Percentiles rank a stretch among this genome's conserved stretches.
Conservation (phyloP, 805 yeast genomes). For the Dipodascus geniculatus region DNA sequence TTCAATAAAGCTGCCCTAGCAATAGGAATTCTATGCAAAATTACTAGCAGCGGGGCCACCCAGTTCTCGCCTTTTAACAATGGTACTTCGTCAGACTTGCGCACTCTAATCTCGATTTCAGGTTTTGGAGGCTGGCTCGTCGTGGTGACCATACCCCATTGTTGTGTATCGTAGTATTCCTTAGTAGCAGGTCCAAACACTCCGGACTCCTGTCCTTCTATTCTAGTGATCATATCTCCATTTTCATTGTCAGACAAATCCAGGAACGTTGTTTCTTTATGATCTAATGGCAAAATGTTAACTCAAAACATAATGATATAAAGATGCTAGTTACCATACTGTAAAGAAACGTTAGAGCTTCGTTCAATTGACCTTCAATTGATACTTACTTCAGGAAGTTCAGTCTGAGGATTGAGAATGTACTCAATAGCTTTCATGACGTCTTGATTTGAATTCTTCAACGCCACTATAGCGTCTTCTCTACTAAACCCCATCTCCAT, state of each 20-base stretch:
- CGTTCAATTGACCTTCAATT: slow-evolving; percentile 5
- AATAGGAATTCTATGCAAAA: slow-evolving; percentile 22
- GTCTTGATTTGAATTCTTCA: slow-evolving; percentile 16
- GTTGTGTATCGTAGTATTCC: slow-evolving; percentile 14
- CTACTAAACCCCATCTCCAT: slow-evolving; percentile 23
- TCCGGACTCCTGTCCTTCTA: slow-evolving; percentile 14
- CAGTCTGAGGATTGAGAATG: slow-evolving; percentile 14
- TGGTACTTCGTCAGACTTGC: slow-evolving; percentile 10
- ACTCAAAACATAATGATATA: too few species aligned
- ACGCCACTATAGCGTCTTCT: slow-evolving; percentile 19
- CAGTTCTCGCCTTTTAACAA: slow-evolving; percentile 13
- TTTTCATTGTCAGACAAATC: slow-evolving; percentile 1
- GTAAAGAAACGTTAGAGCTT: slow-evolving; percentile 5
- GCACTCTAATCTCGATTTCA: background rate
- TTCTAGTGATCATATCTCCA: slow-evolving; percentile 1
- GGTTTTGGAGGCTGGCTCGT: background rate
- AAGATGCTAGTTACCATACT: slow-evolving; percentile 5
- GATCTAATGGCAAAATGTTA: slow-evolving; percentile 1
- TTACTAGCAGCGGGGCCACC: slow-evolving; percentile 19
- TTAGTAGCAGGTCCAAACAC: slow-evolving; percentile 16
- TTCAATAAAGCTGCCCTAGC: slow-evolving; percentile 23
- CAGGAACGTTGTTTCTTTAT: background rate
- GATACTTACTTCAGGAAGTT: slow-evolving; percentile 1
- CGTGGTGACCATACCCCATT: slow-evolving; percentile 17
- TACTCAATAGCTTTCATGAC: slow-evolving; percentile 21